phyloP scores from a whole-genome alignment of 1,284 basidiomycete species.

The Cutaneotrichosporon arboriforme region DNA sequence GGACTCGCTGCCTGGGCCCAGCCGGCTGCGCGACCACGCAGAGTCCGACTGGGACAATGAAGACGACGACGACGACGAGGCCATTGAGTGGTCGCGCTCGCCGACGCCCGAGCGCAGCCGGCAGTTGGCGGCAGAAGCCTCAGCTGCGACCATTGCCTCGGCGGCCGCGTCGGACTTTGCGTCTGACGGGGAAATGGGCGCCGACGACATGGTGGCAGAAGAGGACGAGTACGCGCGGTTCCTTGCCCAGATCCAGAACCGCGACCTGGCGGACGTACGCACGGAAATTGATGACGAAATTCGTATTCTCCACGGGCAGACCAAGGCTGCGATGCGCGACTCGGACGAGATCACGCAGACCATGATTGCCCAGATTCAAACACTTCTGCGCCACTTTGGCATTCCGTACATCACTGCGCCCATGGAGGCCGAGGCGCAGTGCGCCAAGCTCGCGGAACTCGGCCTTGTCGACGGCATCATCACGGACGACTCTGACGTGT shows the following conservation, averaged over 20 bases:
- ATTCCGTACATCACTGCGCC: conserved; percentile 98
- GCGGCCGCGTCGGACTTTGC: conserved; percentile 14
- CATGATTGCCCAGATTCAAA: conserved; percentile 94
- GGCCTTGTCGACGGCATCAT: conserved; percentile 94
- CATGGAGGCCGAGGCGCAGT: conserved; percentile 99
- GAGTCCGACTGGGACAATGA: conserved; percentile 27
- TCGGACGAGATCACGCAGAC: conserved; percentile 92
- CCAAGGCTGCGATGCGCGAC: conserved; percentile 82
- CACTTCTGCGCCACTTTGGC: conserved; percentile 86
- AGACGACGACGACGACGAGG: conserved; percentile 19
- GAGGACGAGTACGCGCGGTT: conserved; percentile 88
- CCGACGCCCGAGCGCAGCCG: conserved; percentile 27
- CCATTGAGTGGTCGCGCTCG: conserved; percentile 44
- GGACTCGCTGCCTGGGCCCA: not conserved
- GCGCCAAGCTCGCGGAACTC: conserved; percentile 80
- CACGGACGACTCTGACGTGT: conserved; percentile 98
- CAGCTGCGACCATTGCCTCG: not conserved
- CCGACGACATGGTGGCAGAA: conserved; percentile 63
- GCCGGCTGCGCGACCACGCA: not conserved
- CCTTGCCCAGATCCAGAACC: conserved; percentile 80
- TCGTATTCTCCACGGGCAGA: conserved; percentile 68
- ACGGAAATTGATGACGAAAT: conserved; percentile 92
- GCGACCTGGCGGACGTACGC: conserved; percentile 70
- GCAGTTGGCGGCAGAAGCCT: not conserved
- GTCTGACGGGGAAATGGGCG: conserved; percentile 57